Evolutionary conservation across 225 moss, liverwort and hornwort genomes (phyloP).

Genomic region (Bryum argenteum): DNA sequence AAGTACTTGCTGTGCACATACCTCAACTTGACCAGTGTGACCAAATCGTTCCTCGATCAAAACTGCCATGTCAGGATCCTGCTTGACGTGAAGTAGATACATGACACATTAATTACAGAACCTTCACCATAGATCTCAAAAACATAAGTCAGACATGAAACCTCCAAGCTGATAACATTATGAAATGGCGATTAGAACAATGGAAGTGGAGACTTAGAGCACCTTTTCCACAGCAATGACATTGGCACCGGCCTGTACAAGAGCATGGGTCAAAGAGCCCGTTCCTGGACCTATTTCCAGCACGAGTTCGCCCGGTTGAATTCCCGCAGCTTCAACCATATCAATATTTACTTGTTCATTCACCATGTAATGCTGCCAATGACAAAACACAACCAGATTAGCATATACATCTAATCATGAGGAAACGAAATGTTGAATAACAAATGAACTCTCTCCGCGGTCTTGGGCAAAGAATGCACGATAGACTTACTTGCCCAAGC

Average conservation of each 20-base stretch:
- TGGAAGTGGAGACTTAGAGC: neutral
- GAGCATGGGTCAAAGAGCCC: slow-evolving; percentile 86
- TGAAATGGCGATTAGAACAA: neutral
- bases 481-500: slow-evolving; percentile 76
- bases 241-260: slow-evolving; percentile 77
- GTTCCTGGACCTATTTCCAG: slow-evolving; percentile 97
- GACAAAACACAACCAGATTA: slow-evolving; percentile 4
- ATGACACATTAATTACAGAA: neutral
- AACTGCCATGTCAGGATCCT: slow-evolving; percentile 91
- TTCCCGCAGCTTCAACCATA: slow-evolving; percentile 71
- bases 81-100: slow-evolving; percentile 15
- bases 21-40: slow-evolving; percentile 71
- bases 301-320: slow-evolving; percentile 79
- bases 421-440: neutral
- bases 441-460: neutral
- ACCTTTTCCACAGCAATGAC: slow-evolving; percentile 98
- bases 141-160: neutral
- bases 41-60: slow-evolving; percentile 72
- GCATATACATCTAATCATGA: neutral
- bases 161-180: neutral
- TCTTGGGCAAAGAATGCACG: neutral
- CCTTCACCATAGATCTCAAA: neutral
- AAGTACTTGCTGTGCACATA: slow-evolving; percentile 7
- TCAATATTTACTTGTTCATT: slow-evolving; percentile 72
- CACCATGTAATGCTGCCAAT: slow-evolving; percentile 87